Evolutionary conservation across 2,329 filamentous ascomycete species (phyloP), one percentile per base, ranked within the genome.

Genomic region (Beauveria sp.): DNA sequence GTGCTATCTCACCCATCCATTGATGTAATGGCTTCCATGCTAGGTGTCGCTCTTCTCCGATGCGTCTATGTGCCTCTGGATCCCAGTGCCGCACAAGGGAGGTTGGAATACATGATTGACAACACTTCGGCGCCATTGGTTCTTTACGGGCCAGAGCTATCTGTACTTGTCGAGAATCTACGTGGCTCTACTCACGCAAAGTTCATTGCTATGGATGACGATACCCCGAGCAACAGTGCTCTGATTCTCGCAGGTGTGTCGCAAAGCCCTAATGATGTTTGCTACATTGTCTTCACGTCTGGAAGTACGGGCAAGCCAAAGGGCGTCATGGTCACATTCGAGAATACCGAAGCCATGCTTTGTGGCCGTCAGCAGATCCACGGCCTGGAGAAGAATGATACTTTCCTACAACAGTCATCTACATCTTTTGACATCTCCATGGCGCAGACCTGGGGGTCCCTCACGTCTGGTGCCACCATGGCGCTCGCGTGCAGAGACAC

Each of bases 261-360:
- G 4, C 14, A 24, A 20, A n/a, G n/a, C 2, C 20, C 45, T 7
- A 30, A 58, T 40, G 55, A 58, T 3, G 30, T 42, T 42, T 58
- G 45, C 55, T 58, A 58, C 3, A 58, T 58, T 18, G 55, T 58
- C 28, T 58, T 58, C 20, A 58, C 55, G 12, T 42, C 45, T 16
- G 55, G 55, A 40, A 58, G 55, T 30, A 58, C 55, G 1, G 55
- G 55, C 3, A 58, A 58, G 22, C 55, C 55, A 30, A 58, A 58
- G 16, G 55, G 55, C 7, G 45, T 58, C 3, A 58, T 58, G 55
- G 45, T 58, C 3, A 58, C 55, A n/a, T 49, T 49, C 12, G 55
- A 58, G 22, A 58, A 58, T 10, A 58, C 55, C 3, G 55, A 47
- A n/a, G 22, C 55, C 9, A 49, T 58, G 55, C 55, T 58, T 26